phyloP scores from a whole-genome alignment of 768 basidiomycete species.

The Leccinum imitatum region DNA sequence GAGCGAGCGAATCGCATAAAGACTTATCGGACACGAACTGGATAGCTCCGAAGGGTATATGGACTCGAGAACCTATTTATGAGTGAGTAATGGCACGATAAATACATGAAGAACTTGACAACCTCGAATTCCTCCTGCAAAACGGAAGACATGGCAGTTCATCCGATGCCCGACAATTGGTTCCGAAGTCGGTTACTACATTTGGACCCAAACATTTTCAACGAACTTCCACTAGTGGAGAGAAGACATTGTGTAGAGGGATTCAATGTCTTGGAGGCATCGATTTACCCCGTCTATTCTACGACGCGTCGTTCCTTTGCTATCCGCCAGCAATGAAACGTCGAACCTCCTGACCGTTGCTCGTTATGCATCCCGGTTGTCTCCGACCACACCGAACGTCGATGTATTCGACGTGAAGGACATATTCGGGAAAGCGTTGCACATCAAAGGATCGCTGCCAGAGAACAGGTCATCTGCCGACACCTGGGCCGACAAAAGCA shows the following conservation, averaged over 20 bases:
- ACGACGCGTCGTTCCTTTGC: constrained; percentile 8
- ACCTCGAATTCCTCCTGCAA: constrained; percentile 93
- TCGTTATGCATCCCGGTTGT: constrained; percentile 12
- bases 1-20: constrained; percentile 39
- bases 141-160: constrained; percentile 50
- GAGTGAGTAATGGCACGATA: constrained; percentile 10
- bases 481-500: constrained; percentile 33
- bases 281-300: constrained; percentile 15
- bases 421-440: constrained; percentile 18
- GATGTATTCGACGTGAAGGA: constrained; percentile 10
- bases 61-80: constrained; percentile 79
- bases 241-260: background rate
- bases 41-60: constrained; percentile 94
- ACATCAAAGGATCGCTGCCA: constrained; percentile 11
- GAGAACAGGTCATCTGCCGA: constrained; percentile 35
- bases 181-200: constrained; percentile 19
- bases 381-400: constrained; percentile 4
- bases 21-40: constrained; percentile 60
- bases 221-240: background rate
- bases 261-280: constrained; percentile 21
- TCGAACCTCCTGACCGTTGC: background rate
- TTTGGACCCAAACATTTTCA: constrained; percentile 16
- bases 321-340: background rate
- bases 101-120: constrained; percentile 15
- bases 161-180: constrained; percentile 29